Evolutionary conservation across 805 yeast species (phyloP).

Genomic region (Kluyveromyces nonfermentans): DNA sequence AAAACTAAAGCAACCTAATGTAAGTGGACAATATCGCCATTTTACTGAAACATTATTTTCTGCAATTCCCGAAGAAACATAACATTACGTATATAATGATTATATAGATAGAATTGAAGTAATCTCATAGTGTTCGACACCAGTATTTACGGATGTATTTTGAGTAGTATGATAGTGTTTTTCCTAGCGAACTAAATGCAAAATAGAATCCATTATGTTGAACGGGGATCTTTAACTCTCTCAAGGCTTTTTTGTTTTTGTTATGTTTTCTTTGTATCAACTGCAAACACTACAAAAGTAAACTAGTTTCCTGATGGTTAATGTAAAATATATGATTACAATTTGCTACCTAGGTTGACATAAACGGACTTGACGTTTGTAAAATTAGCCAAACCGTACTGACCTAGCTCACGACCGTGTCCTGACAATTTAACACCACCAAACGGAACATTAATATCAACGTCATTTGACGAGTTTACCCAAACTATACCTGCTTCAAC

Average conservation of each 20-base stretch:
- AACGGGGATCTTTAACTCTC: no score
- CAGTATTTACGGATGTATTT: no score
- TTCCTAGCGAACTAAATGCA: no score
- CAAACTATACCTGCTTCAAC: constrained; percentile 44
- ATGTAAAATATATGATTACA: constrained; percentile 5
- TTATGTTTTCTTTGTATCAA: neutral
- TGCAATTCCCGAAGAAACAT: neutral
- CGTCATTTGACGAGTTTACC: constrained; percentile 51
- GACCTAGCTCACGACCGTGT: constrained; percentile 59
- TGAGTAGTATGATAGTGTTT: no score
- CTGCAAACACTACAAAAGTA: constrained; percentile 24
- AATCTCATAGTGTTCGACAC: no score
- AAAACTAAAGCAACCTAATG: neutral
- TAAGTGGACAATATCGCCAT: neutral
- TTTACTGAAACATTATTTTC: neutral
- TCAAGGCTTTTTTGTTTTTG: no score
- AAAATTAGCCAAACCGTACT: constrained; percentile 52
- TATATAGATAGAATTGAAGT: no score
- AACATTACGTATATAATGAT: neutral
- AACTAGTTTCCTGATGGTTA: no score
- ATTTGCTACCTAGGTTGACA: constrained; percentile 45
- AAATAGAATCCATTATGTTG: no score
- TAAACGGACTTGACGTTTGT: constrained; percentile 62
- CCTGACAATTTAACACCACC: constrained; percentile 66
- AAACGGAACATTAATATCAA: constrained; percentile 50